Evolutionary conservation across 2,329 filamentous ascomycete genomes (phyloP).

Genomic region (Curvularia eragrostidis): DNA sequence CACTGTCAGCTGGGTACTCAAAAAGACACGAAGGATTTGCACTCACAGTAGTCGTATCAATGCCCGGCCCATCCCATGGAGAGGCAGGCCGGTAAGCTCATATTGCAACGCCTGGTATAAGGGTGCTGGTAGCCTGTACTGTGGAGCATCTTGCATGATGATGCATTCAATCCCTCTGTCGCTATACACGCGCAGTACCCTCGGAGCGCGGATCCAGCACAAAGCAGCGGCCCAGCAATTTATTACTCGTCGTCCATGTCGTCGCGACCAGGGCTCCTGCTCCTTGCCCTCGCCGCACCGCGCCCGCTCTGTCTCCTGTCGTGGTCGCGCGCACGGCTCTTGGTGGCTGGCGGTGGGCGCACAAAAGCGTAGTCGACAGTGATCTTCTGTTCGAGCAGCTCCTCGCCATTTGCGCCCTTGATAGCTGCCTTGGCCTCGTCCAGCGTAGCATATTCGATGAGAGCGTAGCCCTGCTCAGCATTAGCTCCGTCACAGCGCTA

Average conservation of each 20-base stretch:
- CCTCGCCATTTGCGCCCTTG: slow-evolving; percentile 76
- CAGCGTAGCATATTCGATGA: slow-evolving; percentile 83
- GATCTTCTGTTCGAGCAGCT: slow-evolving; percentile 82
- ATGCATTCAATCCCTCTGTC: not conserved
- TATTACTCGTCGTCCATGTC: slow-evolving; percentile 37
- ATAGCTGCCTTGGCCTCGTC: slow-evolving; percentile 83
- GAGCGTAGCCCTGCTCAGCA: slow-evolving; percentile 72
- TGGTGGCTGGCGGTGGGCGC: slow-evolving; percentile 69
- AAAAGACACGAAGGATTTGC: not conserved
- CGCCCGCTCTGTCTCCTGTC: slow-evolving; percentile 42
- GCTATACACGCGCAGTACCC: not conserved
- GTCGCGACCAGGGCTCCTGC: slow-evolving; percentile 53
- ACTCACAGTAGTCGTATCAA: slow-evolving; percentile 25
- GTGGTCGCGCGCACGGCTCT: slow-evolving; percentile 50
- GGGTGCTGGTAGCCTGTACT: not conserved
- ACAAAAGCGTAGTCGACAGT: slow-evolving; percentile 87
- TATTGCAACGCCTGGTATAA: slow-evolving; percentile 9
- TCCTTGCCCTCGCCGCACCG: slow-evolving; percentile 48
- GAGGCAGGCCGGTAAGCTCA: slow-evolving; percentile 26
- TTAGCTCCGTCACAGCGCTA: slow-evolving; percentile 10
- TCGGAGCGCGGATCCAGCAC: not conserved
- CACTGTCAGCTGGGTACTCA: not conserved
- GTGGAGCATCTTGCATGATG: not conserved
- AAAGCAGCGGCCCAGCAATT: not conserved
- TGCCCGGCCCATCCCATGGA: slow-evolving; percentile 20